phyloP scores from a whole-genome alignment of 352 stramenopile species.

The Globisporangium canariense region DNA sequence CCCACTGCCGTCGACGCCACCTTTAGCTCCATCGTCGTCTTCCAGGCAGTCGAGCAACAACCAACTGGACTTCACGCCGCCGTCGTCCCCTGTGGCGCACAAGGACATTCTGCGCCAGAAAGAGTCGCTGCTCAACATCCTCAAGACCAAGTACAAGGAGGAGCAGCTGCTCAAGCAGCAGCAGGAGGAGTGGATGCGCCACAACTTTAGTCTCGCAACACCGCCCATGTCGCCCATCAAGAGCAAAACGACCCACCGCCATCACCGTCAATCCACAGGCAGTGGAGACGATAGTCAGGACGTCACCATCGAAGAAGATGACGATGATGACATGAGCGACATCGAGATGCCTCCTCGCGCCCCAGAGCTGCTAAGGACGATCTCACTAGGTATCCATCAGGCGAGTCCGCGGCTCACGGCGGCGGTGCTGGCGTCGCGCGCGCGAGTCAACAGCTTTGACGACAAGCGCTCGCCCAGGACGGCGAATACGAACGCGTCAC shows the following conservation, averaged over 20 bases:
- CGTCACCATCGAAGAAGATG: constrained; percentile 15
- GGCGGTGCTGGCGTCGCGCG: constrained; percentile 42
- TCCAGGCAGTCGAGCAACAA: constrained; percentile 5
- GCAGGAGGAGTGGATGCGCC: constrained; percentile 72
- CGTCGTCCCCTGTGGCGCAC: constrained; percentile 60
- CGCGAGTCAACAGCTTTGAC: constrained; percentile 32
- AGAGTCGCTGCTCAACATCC: constrained; percentile 52
- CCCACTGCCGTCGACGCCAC: constrained; percentile 5
- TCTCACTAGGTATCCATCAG: constrained; percentile 37
- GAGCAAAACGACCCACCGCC: neutral
- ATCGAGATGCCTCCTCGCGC: constrained; percentile 24
- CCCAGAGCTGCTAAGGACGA: constrained; percentile 38
- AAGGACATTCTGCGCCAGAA: constrained; percentile 60
- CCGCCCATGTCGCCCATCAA: constrained; percentile 31
- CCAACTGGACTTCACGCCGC: constrained; percentile 38
- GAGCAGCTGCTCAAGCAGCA: constrained; percentile 69
- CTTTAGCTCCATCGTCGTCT: neutral
- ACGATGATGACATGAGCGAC: constrained; percentile 16
- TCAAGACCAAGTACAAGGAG: constrained; percentile 59
- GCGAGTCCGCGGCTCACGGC: constrained; percentile 46
- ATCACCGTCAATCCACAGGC: neutral
- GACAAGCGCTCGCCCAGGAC: constrained; percentile 4
- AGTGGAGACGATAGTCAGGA: neutral
- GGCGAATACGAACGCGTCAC: constrained; percentile 13
- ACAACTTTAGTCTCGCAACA: constrained; percentile 26